phyloP scores from a whole-genome alignment of 139 green algal species.

The Volvox reticuliferus region DNA sequence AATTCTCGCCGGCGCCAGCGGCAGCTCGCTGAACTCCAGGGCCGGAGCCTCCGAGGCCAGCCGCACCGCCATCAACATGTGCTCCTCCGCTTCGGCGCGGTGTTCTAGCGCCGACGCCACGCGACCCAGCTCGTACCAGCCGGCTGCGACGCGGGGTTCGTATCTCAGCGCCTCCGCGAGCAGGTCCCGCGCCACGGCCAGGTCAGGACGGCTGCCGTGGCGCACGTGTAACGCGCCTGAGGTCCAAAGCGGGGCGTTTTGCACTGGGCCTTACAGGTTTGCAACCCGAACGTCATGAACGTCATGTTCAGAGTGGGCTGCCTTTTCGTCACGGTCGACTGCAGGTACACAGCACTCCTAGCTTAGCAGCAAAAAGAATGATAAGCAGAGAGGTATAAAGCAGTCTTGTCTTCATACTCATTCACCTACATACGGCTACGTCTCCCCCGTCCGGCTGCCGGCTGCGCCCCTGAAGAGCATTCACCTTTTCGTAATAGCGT shows the following conservation, averaged over 20 bases:
- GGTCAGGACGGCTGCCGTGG: conserved; percentile 4
- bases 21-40: conserved; percentile 43
- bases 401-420: no score
- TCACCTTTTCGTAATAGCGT: conserved; percentile 29
- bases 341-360: no score
- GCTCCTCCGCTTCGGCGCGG: conserved; percentile 36
- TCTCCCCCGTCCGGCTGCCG: not conserved
- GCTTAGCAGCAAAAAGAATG: no score
- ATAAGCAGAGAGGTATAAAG: no score
- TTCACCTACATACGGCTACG: no score
- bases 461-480: not conserved
- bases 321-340: no score
- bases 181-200: conserved; percentile 45
- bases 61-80: conserved; percentile 49
- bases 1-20: not conserved
- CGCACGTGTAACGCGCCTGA: conserved; percentile 33
- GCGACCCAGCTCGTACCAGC: conserved; percentile 51
- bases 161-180: conserved; percentile 46
- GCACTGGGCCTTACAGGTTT: no score
- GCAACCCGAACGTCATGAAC: no score
- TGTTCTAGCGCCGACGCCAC: conserved; percentile 25
- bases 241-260: not conserved
- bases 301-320: no score
- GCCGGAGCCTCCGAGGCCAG: conserved; percentile 26
- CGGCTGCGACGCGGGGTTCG: conserved; percentile 24